These are phyloP conservation scores for Arabidopsis hybrid DNA, from an alignment of 441 rosid species.

Conservation along the genomic window DNA sequence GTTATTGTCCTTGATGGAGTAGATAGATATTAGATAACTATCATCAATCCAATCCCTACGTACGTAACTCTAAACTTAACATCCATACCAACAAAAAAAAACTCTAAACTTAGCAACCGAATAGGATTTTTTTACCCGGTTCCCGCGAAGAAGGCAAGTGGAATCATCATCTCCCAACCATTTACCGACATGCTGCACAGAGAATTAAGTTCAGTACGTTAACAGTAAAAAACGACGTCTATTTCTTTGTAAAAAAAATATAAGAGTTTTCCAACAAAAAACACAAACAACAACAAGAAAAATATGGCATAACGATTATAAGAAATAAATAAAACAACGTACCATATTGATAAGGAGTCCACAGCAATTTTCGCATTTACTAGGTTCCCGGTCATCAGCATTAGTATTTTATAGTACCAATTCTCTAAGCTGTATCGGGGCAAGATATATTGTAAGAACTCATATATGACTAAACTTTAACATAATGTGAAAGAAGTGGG, in stretches of 20 bases:
- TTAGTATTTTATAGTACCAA: conserved; percentile 69
- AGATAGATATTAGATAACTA: too few relatives aligned
- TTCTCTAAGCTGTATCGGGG: conserved; percentile 56
- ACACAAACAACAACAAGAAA: neutral
- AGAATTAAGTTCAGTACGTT: neutral
- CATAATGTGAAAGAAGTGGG: neutral
- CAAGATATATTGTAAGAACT: conserved; percentile 4
- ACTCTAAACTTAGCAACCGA: too few relatives aligned
- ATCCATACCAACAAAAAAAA: too few relatives aligned
- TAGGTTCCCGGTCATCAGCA: conserved; percentile 67
- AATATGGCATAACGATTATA: neutral
- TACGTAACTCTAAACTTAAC: too few relatives aligned
- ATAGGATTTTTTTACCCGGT: conserved; percentile 50
- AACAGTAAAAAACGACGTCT: neutral
- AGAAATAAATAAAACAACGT: neutral
- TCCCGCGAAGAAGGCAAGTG: conserved; percentile 68
- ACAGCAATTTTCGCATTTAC: conserved; percentile 60
- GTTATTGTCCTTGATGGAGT: too few relatives aligned
- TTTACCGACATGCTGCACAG: conserved; percentile 63
- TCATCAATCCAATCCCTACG: too few relatives aligned
- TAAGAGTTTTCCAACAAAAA: too few relatives aligned
- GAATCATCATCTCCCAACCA: conserved; percentile 78
- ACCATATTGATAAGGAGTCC: conserved; percentile 73
- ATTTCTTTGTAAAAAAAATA: neutral
- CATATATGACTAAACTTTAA: neutral